Base-by-base conservation (phyloP, 2,329 filamentous ascomycete genomes). In the Colletotrichum godetiae region DNA sequence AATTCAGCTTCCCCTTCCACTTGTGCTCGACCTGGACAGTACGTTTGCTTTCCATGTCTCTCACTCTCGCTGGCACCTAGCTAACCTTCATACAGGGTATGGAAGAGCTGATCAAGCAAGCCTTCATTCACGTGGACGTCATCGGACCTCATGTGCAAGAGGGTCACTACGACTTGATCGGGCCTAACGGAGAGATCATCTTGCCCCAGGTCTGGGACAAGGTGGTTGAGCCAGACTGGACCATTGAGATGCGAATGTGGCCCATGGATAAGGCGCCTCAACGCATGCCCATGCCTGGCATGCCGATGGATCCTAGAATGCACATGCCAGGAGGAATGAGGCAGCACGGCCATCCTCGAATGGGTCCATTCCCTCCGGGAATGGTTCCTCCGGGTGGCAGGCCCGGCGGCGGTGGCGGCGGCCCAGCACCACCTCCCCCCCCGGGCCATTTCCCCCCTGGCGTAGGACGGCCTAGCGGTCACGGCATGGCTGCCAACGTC, bases 1-100 rank as follows among this genome's bases (percentile, higher is more conserved):
- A 97, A 82, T 98, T 97, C 81, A 97, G 91, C 83, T 98, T 98
- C 79, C 95, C 95, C 1, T 98, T 92, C 83, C 91, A 95, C 75
- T 82, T 97, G 35, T 98, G 95, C 82, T 91, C 92, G 78, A 97
- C 92, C 3, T 97, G 95, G 95, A 86, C 88, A 85, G 94, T 95
- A 90, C 80, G 90, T 88, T 67, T 19, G 31, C 57, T 7, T 5
- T 49, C 4, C 19, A 24, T 6, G 15, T 24, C 53, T 29, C n/a
- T 7, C 8, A n/a, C 13, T 33, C 35, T 7, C 37, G 27, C 24
- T 7, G 33, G 59, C 53, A 52, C 27, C 12, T 52, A 75, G 42
- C 77, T 83, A 76, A 83, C 74, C 8, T 37, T 58, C 60, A 19
- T 12, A 31, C 76, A 95, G 93, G 93, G 93, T 22, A 96, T 97